Evolutionary conservation across 2,329 filamentous ascomycete species (phyloP).

Genomic region (Sphaerulina vaccinii): DNA sequence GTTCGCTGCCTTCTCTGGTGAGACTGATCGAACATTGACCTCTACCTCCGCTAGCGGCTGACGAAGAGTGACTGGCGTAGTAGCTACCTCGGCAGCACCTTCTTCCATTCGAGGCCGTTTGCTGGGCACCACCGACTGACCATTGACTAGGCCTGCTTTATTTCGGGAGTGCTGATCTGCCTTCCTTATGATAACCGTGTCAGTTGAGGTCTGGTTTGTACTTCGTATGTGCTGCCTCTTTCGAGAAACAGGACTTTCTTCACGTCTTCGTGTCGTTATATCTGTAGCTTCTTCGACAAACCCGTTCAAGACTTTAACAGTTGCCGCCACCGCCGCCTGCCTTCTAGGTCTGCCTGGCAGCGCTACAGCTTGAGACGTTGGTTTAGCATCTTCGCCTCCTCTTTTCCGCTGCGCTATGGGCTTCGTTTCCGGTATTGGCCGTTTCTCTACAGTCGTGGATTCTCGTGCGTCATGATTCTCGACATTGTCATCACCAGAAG

Average conservation of each 20-base stretch:
- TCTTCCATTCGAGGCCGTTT: neutral
- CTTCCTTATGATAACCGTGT: too few relatives aligned
- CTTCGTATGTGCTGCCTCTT: neutral
- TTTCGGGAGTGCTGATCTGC: too few relatives aligned
- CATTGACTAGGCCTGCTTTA: neutral
- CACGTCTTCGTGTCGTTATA: slow-evolving; percentile 26
- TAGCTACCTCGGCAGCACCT: neutral
- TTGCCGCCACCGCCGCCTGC: slow-evolving; percentile 26
- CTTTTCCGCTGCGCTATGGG: neutral
- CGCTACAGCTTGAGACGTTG: neutral
- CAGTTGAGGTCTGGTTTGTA: too few relatives aligned
- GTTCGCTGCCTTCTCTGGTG: slow-evolving; percentile 2
- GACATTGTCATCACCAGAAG: too few relatives aligned
- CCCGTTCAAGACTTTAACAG: slow-evolving; percentile 23
- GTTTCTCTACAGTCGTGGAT: too few relatives aligned
- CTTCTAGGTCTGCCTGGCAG: slow-evolving; percentile 24
- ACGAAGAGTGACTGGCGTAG: neutral
- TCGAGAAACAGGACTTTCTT: neutral
- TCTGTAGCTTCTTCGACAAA: slow-evolving; percentile 28
- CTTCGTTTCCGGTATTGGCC: neutral
- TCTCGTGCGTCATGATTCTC: too few relatives aligned
- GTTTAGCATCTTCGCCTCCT: neutral
- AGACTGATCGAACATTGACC: slow-evolving; percentile 1
- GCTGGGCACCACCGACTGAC: neutral
- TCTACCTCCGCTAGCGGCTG: neutral